Evolutionary conservation across 2,329 filamentous ascomycete genomes (phyloP).

Genomic region (Seiridium cupressi): DNA sequence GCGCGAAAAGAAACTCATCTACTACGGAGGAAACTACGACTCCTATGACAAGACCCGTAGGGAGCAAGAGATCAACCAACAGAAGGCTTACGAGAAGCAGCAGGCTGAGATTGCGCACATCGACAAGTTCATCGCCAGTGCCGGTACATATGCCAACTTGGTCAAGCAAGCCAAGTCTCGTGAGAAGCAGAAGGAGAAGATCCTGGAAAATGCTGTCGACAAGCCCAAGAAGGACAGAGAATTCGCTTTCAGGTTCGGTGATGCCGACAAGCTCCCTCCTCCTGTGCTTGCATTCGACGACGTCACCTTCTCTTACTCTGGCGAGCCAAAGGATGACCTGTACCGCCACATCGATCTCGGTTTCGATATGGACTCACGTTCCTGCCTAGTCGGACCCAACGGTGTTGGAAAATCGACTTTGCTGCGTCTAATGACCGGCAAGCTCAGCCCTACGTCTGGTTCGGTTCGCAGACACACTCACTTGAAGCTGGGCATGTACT

Average conservation of each 20-base stretch:
- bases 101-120: conserved; percentile 99
- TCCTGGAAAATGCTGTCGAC: conserved; percentile 99
- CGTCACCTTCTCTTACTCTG: conserved; percentile 97
- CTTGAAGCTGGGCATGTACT: conserved; percentile 97
- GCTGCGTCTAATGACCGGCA: conserved; percentile 93
- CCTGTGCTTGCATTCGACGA: conserved; percentile 95
- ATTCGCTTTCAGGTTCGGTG: conserved; percentile 97
- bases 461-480: conserved; percentile 90
- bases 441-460: conserved; percentile 81
- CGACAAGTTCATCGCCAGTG: conserved; percentile 99
- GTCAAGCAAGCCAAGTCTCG: conserved; percentile 98
- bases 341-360: conserved; percentile 97
- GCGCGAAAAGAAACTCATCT: conserved; percentile 82
- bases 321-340: conserved; percentile 82
- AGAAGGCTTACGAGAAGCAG: conserved; percentile 98
- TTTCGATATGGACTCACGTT: conserved; percentile 99
- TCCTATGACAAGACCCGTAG: conserved; percentile 91
- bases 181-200: conserved; percentile 99
- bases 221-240: conserved; percentile 80
- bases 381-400: conserved; percentile 94
- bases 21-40: conserved; percentile 99
- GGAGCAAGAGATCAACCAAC: conserved; percentile 97
- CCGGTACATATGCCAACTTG: conserved; percentile 99
- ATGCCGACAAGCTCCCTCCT: conserved; percentile 98
- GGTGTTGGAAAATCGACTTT: conserved; percentile 99